phyloP scores from a whole-genome alignment of 2,329 filamentous ascomycete species.

The Helotiales sp. region DNA sequence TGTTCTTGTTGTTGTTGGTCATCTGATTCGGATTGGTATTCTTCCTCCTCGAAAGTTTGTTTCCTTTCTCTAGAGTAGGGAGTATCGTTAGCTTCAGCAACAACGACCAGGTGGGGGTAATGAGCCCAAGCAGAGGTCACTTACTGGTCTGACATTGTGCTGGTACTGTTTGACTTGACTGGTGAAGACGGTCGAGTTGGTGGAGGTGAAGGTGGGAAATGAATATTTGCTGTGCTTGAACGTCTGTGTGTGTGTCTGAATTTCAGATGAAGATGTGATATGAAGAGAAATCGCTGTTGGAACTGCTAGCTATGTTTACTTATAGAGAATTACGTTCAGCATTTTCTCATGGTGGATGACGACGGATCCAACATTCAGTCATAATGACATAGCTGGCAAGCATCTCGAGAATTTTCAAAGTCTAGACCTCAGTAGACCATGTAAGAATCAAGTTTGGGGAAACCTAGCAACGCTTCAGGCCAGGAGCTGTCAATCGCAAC shows the following conservation, averaged over 20 bases:
- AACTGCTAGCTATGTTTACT: not conserved
- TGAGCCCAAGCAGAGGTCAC: too few relatives aligned
- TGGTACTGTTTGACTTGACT: not conserved
- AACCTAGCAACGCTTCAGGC: not conserved
- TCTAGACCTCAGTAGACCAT: not conserved
- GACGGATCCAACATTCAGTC: not conserved
- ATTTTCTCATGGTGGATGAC: not conserved
- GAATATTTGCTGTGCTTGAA: slow-evolving; percentile 12
- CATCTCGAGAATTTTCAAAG: not conserved
- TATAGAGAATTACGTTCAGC: not conserved
- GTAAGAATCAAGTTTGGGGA: slow-evolving; percentile 9
- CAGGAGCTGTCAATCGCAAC: not conserved
- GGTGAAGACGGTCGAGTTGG: slow-evolving; percentile 18
- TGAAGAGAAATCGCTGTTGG: not conserved
- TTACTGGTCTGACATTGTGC: slow-evolving; percentile 40
- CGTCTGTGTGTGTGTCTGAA: not conserved
- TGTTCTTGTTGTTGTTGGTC: slow-evolving; percentile 31
- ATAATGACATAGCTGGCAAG: slow-evolving; percentile 12
- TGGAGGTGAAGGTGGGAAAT: slow-evolving; percentile 24
- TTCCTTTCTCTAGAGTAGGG: slow-evolving; percentile 32
- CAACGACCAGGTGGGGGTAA: too few relatives aligned
- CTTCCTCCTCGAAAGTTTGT: slow-evolving; percentile 36
- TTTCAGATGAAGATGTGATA: not conserved
- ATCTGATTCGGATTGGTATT: slow-evolving; percentile 38
- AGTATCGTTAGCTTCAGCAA: not conserved